Base-by-base conservation (phyloP, 306 rosid species). In the Crataegus laevigata region DNA sequence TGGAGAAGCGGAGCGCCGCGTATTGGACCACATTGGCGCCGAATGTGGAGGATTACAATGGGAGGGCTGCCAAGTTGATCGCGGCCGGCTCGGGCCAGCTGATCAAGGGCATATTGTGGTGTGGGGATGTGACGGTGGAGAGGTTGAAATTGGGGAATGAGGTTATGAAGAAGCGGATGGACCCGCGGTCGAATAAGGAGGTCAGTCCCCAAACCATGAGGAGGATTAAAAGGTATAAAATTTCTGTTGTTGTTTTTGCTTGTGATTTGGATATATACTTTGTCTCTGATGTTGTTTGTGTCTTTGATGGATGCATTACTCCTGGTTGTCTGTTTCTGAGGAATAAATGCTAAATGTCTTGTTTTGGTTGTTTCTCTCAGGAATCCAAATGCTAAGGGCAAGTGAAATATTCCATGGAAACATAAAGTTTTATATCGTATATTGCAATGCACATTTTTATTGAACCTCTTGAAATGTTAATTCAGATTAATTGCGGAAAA, bases 11-110 rank as follows among this genome's bases (percentile, higher is more conserved):
- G 29, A 87, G 89, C 25, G 96, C 91, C 1, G 97, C 90, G 5
- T 94, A 92, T 70, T 94, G 99, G 99, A 94, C 99, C 1, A 92
- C 99, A 4, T 71, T 94, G 77, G 99, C 99, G 25, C 99, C 99
- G 2, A 94, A 94, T 69, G 99, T 94, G 80, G 96, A 92, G 82
- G 98, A 90, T 3, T 92, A 94, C 24, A 92, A 91, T 66, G 88
- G 99, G 65, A 79, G 36, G 6, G 82, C 96, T 0, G 96, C 99
- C 8, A 92, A 78, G 72, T 19, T 90, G 90, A 89, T 94, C 18
- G 93, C 97, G 3, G 72, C 88, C 1, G 99, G 98, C 18, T 89
- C 96, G 1, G 93, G 96, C 5, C 89, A 89, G 25, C 77, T 92
- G 86, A 82, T 94, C 17, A 80, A 83, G 82, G 99, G 99, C 47